These are phyloP conservation scores for Kwoniella heveanensis DNA, from an alignment of 768 basidiomycete species.

Conservation along the genomic window DNA sequence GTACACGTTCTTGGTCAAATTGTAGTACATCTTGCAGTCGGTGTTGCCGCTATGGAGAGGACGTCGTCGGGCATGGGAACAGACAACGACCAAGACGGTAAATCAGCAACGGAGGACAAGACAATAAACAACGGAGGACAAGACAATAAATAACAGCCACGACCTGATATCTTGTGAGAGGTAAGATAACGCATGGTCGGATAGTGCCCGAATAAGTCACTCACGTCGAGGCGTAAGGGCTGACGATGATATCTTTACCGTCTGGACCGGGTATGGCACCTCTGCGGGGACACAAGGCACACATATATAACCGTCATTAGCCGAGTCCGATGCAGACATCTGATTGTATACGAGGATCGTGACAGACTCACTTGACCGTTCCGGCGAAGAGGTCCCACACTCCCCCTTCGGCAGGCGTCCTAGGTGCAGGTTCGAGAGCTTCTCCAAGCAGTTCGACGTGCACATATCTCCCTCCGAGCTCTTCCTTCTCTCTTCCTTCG, in stretches of 20 bases:
- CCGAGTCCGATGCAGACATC: neutral
- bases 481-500: slow-evolving; percentile 17
- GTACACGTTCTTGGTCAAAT: slow-evolving; percentile 51
- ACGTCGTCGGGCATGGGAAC: no score
- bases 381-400: slow-evolving; percentile 54
- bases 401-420: slow-evolving; percentile 40
- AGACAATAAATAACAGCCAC: no score
- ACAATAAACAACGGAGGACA: no score
- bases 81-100: no score
- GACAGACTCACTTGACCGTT: slow-evolving; percentile 45
- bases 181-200: no score
- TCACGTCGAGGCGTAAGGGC: slow-evolving; percentile 47
- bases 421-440: slow-evolving; percentile 49
- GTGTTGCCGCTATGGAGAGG: slow-evolving; percentile 47
- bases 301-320: neutral
- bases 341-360: no score
- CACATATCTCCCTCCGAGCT: slow-evolving; percentile 31
- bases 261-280: slow-evolving; percentile 40
- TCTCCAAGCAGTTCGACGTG: slow-evolving; percentile 43
- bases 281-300: slow-evolving; percentile 22
- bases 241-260: slow-evolving; percentile 43
- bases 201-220: no score
- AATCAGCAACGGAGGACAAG: no score
- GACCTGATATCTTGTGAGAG: no score
- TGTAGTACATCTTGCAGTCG: slow-evolving; percentile 53